Percentiles rank a stretch among this genome's conserved stretches.
These are phyloP conservation scores for Solanum hybrid DNA, from an alignment of 305 asterid species.

Conservation along the genomic window DNA sequence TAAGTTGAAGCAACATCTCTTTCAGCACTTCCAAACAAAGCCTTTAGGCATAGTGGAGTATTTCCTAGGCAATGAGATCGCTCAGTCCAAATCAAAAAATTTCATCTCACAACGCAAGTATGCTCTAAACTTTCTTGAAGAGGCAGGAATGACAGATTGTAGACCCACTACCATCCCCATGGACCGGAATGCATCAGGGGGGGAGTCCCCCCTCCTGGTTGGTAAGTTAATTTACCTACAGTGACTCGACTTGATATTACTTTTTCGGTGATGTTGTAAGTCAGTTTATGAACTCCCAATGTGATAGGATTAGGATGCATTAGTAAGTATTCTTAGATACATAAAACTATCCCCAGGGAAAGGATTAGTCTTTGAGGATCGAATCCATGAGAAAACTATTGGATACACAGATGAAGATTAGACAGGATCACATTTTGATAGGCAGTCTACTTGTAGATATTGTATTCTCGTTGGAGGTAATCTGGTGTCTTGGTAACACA, in stretches of 20 bases:
- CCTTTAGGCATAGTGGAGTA: neutral
- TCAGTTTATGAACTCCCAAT: neutral
- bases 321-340: neutral
- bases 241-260: neutral
- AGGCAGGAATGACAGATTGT: neutral
- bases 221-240: neutral
- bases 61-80: neutral
- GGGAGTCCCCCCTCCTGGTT: neutral
- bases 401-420: neutral
- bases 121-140: neutral
- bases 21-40: neutral
- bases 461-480: neutral
- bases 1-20: neutral
- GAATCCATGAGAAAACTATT: neutral
- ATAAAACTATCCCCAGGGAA: neutral
- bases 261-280: neutral
- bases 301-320: neutral
- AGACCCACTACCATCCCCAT: neutral
- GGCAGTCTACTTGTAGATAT: neutral
- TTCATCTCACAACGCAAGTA: neutral
- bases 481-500: neutral
- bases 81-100: neutral
- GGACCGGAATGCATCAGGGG: neutral
- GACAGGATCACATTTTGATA: neutral
- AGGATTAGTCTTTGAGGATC: neutral